These are phyloP conservation scores for Monilinia aucupariae DNA, from an alignment of 2,329 filamentous ascomycete species.

Conservation along the genomic window DNA sequence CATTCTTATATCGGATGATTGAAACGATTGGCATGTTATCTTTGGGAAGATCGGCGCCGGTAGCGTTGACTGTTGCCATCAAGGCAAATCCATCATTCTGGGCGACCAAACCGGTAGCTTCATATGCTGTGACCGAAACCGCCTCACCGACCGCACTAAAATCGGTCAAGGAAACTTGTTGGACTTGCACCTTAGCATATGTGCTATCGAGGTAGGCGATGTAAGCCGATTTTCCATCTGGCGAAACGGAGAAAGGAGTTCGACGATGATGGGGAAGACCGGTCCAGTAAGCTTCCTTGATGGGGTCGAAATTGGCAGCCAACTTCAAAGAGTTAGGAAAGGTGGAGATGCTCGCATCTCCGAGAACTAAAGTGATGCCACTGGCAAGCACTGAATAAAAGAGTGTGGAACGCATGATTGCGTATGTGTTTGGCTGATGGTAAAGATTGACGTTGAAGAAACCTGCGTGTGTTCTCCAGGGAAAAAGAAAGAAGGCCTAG, in stretches of 20 bases:
- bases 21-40: constrained; percentile 48
- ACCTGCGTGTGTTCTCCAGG: neutral
- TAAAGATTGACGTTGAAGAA: constrained; percentile 14
- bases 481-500: neutral
- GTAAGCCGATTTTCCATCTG: constrained; percentile 53
- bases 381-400: constrained; percentile 25
- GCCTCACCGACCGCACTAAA: constrained; percentile 49
- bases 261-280: constrained; percentile 55
- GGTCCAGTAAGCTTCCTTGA: constrained; percentile 58
- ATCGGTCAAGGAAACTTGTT: constrained; percentile 49
- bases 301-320: constrained; percentile 48
- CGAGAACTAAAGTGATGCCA: constrained; percentile 21
- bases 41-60: constrained; percentile 46
- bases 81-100: constrained; percentile 60
- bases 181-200: constrained; percentile 51
- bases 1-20: constrained; percentile 53
- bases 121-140: constrained; percentile 49
- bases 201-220: constrained; percentile 55
- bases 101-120: constrained; percentile 56
- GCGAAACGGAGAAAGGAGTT: constrained; percentile 57
- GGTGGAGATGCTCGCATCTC: constrained; percentile 25
- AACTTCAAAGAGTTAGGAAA: constrained; percentile 44
- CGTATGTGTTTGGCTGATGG: neutral
- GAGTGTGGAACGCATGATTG: constrained; percentile 24
- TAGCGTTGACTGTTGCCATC: constrained; percentile 48